A percentile compares a stretch with the other conserved stretches of the same genome.
Conservation (phyloP, 1,284 basidiomycete species). For the Sanghuangporus weigelae region DNA sequence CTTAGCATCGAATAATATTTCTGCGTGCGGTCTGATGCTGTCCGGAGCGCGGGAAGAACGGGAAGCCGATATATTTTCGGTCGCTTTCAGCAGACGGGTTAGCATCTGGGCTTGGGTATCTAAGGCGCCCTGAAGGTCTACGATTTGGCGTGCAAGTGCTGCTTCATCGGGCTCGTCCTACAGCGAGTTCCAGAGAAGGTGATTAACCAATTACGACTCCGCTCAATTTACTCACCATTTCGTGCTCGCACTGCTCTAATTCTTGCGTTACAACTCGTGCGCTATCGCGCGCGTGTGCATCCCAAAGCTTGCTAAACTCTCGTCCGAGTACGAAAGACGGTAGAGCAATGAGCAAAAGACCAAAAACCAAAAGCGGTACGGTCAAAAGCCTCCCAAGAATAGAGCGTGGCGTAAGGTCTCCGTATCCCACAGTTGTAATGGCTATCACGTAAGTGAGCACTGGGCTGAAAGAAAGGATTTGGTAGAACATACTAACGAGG, state of each 20-base stretch:
- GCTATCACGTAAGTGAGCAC: slow-evolving; percentile 34
- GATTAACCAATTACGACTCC: neutral
- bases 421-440: slow-evolving; percentile 83
- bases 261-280: neutral
- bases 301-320: slow-evolving; percentile 86
- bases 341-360: slow-evolving; percentile 79
- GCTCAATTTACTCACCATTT: neutral
- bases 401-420: slow-evolving; percentile 80
- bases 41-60: neutral
- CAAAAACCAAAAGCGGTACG: slow-evolving; percentile 79
- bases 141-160: neutral
- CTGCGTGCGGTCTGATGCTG: neutral
- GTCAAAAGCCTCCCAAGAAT: slow-evolving; percentile 80
- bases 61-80: neutral
- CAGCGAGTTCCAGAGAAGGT: neutral
- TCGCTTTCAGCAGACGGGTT: neutral
- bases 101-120: slow-evolving; percentile 9
- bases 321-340: slow-evolving; percentile 85
- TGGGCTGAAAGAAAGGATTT: neutral
- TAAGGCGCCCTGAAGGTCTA: slow-evolving; percentile 7
- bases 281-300: slow-evolving; percentile 27
- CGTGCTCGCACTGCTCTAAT: neutral
- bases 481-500: slow-evolving; percentile 30
- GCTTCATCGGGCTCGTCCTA: neutral
- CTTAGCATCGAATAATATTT: neutral